Evolutionary conservation across 2,329 filamentous ascomycete species (phyloP).

Genomic region (Xylogone sp.): DNA sequence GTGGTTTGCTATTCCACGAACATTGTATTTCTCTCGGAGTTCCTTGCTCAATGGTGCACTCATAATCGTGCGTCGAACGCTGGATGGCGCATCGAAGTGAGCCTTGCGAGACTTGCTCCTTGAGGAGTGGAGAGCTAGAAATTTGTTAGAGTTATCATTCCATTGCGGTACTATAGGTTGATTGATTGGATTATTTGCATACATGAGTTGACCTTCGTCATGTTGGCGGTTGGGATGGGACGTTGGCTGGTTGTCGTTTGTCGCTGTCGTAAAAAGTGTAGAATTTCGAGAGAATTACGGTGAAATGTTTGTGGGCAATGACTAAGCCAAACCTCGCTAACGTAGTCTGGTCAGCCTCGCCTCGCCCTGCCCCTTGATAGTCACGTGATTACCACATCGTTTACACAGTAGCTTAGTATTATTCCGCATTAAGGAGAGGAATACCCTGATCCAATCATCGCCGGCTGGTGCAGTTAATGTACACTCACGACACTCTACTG

Average conservation of each 20-base stretch:
- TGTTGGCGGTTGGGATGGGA: slow-evolving; percentile 43
- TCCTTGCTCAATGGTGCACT: slow-evolving; percentile 94
- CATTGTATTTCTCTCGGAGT: slow-evolving; percentile 98
- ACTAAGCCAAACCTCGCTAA: neutral
- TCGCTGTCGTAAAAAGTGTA: slow-evolving; percentile 5
- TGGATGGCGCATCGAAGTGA: slow-evolving; percentile 94
- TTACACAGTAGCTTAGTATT: too few species aligned
- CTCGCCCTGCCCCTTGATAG: neutral
- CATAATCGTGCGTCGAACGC: slow-evolving; percentile 94
- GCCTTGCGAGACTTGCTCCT: slow-evolving; percentile 98
- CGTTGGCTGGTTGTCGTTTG: slow-evolving; percentile 14
- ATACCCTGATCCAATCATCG: too few species aligned
- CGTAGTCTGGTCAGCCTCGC: neutral
- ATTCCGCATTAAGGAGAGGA: too few species aligned
- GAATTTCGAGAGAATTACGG: neutral
- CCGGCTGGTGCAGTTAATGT: too few species aligned
- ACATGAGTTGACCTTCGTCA: slow-evolving; percentile 69
- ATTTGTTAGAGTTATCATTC: slow-evolving; percentile 10
- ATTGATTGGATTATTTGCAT: slow-evolving; percentile 34
- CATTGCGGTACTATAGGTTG: too few species aligned
- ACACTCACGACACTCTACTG: too few species aligned
- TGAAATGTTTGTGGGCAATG: neutral
- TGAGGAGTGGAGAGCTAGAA: slow-evolving; percentile 67
- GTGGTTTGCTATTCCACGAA: slow-evolving; percentile 42
- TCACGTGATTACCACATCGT: neutral